phyloP scores from a whole-genome alignment of 495 filamentous ascomycete species.

The Hypoxylon rickii region DNA sequence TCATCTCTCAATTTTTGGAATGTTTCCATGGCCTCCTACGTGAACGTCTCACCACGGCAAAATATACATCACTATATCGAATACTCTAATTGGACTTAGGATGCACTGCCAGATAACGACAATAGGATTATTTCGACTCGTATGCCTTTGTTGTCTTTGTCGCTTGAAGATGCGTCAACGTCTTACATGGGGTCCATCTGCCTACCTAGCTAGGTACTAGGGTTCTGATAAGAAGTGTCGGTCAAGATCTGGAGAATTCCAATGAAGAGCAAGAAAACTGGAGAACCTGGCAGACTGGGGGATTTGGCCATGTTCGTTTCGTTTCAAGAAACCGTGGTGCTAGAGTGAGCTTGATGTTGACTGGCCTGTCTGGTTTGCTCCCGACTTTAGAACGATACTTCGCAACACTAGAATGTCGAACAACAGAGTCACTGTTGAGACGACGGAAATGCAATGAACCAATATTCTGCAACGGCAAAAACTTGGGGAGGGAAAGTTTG shows the following conservation, averaged over 20 bases:
- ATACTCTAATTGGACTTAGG: not conserved
- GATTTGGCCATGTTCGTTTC: constrained; percentile 28
- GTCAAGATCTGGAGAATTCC: constrained; percentile 27
- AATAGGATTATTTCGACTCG: not conserved
- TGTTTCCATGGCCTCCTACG: constrained; percentile 16
- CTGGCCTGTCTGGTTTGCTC: constrained; percentile 11
- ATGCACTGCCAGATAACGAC: not conserved
- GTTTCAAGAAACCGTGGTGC: constrained; percentile 13
- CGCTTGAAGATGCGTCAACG: constrained; percentile 31
- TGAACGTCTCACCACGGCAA: constrained; percentile 15
- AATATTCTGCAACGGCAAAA: constrained; percentile 8
- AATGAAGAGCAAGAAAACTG: constrained; percentile 26
- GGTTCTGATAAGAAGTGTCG: constrained; percentile 20
- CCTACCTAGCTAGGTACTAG: constrained; percentile 4
- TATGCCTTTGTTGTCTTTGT: constrained; percentile 8
- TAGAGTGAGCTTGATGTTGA: constrained; percentile 3
- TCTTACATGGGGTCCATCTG: constrained; percentile 14
- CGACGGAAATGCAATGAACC: constrained; percentile 18
- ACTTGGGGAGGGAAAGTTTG: not conserved
- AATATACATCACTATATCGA: no score
- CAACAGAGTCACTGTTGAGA: constrained; percentile 1
- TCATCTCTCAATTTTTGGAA: constrained; percentile 13
- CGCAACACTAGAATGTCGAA: not conserved
- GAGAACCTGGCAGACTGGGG: constrained; percentile 28
- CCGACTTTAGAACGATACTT: constrained; percentile 16